phyloP scores from a whole-genome alignment of 306 rosid genomes.

The Prunus mira region DNA sequence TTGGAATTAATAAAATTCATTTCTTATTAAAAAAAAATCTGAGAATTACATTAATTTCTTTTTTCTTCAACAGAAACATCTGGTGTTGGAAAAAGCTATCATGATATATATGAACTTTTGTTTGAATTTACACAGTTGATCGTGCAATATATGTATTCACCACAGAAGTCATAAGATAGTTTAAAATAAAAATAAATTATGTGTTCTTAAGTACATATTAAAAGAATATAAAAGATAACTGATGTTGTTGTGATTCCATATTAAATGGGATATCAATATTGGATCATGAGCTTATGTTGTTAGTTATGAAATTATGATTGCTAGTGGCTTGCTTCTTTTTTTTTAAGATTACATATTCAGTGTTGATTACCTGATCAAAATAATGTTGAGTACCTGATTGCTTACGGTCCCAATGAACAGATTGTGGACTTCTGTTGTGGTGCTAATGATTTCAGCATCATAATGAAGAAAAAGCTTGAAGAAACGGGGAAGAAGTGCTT shows the following conservation, averaged over 20 bases:
- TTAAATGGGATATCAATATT: background rate
- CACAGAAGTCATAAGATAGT: background rate
- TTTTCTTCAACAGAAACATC: background rate
- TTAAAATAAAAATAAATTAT: too few relatives aligned
- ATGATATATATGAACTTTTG: background rate
- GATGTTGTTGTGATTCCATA: background rate
- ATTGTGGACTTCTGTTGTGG: constrained; percentile 97
- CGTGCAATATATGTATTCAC: background rate
- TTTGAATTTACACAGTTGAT: background rate
- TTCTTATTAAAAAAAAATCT: background rate
- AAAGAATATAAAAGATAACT: background rate
- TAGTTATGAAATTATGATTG: background rate
- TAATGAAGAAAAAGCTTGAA: constrained; percentile 80
- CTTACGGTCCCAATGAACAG: constrained; percentile 46
- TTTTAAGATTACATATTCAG: too few relatives aligned
- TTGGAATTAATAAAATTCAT: background rate
- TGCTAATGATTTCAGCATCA: constrained; percentile 83
- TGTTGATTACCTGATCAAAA: too few relatives aligned
- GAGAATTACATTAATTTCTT: background rate
- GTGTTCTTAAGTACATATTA: background rate
- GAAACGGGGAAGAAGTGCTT: constrained; percentile 72
- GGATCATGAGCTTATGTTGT: background rate
- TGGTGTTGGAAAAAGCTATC: background rate
- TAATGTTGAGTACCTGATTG: constrained; percentile 24
- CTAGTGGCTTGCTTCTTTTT: background rate